These are phyloP conservation scores for Ceratocystiopsis brevicomis DNA, from an alignment of 2,329 filamentous ascomycete species.

Conservation along the genomic window DNA sequence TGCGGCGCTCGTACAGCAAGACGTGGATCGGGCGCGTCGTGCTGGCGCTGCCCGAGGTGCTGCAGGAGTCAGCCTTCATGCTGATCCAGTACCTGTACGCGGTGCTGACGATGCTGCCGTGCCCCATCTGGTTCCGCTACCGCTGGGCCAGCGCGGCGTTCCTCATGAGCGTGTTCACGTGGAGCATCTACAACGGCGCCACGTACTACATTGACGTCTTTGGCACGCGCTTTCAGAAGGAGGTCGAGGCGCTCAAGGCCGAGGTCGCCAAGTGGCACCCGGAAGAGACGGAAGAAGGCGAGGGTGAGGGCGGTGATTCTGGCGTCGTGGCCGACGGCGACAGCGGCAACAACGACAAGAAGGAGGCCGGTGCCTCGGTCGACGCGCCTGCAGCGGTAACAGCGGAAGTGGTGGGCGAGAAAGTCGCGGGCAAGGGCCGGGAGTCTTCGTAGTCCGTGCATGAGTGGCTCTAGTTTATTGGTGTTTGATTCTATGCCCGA, in stretches of 20 bases:
- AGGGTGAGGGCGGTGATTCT: conserved; percentile 7
- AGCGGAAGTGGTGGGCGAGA: conserved; percentile 6
- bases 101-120: conserved; percentile 81
- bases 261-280: conserved; percentile 78
- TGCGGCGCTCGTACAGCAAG: conserved; percentile 77
- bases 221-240: conserved; percentile 89
- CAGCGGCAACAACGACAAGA: background rate
- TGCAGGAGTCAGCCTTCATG: conserved; percentile 92
- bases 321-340: background rate
- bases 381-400: conserved; percentile 1
- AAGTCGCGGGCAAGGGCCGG: conserved; percentile 4
- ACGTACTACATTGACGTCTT: conserved; percentile 98
- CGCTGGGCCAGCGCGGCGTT: conserved; percentile 62
- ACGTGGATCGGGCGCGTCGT: conserved; percentile 78
- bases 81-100: conserved; percentile 86
- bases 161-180: conserved; percentile 65
- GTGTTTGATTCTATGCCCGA: background rate
- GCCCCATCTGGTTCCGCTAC: conserved; percentile 86
- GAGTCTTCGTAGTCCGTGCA: background rate
- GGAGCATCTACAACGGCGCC: conserved; percentile 92
- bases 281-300: conserved; percentile 22
- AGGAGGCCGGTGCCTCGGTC: background rate
- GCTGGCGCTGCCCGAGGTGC: conserved; percentile 48
- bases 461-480: background rate
- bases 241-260: conserved; percentile 70